Evolutionary conservation across 1,284 basidiomycete species (phyloP), one percentile per base, ranked within the genome.

Genomic region (Leucoagaricus sp.): DNA sequence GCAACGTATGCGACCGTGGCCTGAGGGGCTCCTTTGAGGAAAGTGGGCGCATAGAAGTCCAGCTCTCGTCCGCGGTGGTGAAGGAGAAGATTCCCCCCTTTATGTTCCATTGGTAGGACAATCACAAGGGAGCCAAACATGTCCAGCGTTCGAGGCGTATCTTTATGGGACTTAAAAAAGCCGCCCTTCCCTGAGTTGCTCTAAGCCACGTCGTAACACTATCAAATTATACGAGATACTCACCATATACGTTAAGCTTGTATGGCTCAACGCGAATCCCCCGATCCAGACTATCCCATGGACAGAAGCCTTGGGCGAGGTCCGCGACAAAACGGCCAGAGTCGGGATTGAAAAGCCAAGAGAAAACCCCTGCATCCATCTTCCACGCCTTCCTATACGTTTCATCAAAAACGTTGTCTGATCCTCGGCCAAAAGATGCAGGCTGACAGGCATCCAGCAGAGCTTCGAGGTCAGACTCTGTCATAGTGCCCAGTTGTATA

Each of bases 51-150:
- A 57, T 74, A 68, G 25, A 66, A 64, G 0, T 58, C 59, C 66
- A 65, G 70, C 17, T 69, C 66, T 10, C 63, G 60, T 6, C 58
- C 65, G 0, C 49, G 54, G 23, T 72, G 65, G 10, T 67, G 68
- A 15, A 77, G 66, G 1, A 70, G 57, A 12, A 75, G 62, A 46
- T 61, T 59, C 15, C 77, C 77, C 13, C 76, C 76, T 44, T 72
- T 63, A 33, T 79, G 75, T 10, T 62, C 31, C 6, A 71, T 72
- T 4, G 75, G 76, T 41, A 78, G 63, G n/a, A 76, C 64, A 31
- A 77, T 49, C 1, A 76, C 72, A 33, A 79, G 69, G 5, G 69
- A 69, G 0, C 67, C 68, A 40, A 74, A 67, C 63, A 73, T 69
- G 28, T 59, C 36, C 2, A 67, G 61, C 2, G 62, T 58, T 9